These are phyloP conservation scores for Lasiosphaeria ovina DNA, from an alignment of 495 filamentous ascomycete genomes.

Conservation along the genomic window DNA sequence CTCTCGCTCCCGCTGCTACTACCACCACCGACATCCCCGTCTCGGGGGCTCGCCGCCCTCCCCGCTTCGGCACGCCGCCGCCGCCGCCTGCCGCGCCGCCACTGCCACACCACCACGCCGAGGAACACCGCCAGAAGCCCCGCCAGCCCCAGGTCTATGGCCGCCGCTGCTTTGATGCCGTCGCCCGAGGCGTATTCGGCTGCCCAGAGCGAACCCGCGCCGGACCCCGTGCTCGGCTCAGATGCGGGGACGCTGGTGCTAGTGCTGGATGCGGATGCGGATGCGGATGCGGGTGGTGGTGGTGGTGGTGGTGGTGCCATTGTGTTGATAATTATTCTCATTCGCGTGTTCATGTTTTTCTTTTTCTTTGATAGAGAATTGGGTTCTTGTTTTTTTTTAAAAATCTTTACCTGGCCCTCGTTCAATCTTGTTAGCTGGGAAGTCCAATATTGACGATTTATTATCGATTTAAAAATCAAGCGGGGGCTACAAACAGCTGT, in stretches of 20 bases:
- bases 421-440: too few species aligned
- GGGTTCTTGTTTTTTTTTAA: too few species aligned
- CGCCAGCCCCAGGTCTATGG: conserved; percentile 6
- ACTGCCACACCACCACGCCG: conserved; percentile 5
- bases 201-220: conserved; percentile 5
- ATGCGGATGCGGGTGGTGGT: not conserved
- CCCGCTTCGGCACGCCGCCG: not conserved
- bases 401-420: too few species aligned
- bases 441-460: too few species aligned
- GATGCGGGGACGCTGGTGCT: not conserved
- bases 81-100: conserved; percentile 1
- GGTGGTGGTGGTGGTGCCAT: too few species aligned
- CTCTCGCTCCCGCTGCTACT: not conserved
- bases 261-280: not conserved
- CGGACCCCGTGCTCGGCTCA: not conserved
- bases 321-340: too few species aligned
- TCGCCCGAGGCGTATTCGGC: conserved; percentile 1
- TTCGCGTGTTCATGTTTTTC: too few species aligned
- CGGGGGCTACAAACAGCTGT: too few species aligned
- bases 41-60: not conserved
- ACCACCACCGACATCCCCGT: not conserved
- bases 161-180: conserved; percentile 1
- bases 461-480: too few species aligned
- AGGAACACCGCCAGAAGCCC: conserved; percentile 5
- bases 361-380: too few species aligned